phyloP scores from a whole-genome alignment of 108 stramenopile species.

The Cyclotella atomus region DNA sequence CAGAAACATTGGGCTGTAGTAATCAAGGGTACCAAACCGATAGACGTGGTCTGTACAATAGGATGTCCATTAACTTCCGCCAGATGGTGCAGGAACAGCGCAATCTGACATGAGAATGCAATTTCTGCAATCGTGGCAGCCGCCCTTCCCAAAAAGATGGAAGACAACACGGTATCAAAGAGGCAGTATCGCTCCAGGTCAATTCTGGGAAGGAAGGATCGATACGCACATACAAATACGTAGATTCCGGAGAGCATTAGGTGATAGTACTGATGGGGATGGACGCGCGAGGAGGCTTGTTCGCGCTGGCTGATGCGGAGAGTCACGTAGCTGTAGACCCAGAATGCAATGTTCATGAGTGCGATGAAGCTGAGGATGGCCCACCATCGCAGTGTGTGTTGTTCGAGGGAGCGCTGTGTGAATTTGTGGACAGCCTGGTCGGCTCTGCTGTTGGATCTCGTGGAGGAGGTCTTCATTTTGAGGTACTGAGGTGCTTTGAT shows the following conservation, averaged over 20 bases:
- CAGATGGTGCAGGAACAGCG: conserved; percentile 35
- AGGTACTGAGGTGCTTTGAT: too few species aligned
- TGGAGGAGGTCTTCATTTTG: not conserved
- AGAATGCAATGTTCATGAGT: conserved; percentile 24
- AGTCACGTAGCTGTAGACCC: conserved; percentile 28
- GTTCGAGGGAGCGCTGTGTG: not conserved
- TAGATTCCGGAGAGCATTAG: conserved; percentile 44
- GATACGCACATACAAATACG: conserved; percentile 45
- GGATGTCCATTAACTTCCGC: conserved; percentile 37
- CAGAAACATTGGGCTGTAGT: conserved; percentile 41
- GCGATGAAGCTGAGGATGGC: conserved; percentile 14
- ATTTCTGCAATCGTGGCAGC: conserved; percentile 47
- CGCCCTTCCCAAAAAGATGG: conserved; percentile 42
- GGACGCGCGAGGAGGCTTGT: too few species aligned
- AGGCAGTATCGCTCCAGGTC: conserved; percentile 50
- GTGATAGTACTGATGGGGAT: conserved; percentile 33
- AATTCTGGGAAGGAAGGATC: conserved; percentile 47
- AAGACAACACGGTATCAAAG: conserved; percentile 37
- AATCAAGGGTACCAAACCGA: conserved; percentile 27
- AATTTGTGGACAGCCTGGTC: not conserved
- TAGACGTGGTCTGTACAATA: not conserved
- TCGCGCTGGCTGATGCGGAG: conserved; percentile 5
- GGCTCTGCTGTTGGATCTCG: not conserved
- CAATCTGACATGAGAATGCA: conserved; percentile 28
- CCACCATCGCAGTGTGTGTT: conserved; percentile 33